Conservation (phyloP, 441 rosid species). For the Raphanus hybrid region DNA sequence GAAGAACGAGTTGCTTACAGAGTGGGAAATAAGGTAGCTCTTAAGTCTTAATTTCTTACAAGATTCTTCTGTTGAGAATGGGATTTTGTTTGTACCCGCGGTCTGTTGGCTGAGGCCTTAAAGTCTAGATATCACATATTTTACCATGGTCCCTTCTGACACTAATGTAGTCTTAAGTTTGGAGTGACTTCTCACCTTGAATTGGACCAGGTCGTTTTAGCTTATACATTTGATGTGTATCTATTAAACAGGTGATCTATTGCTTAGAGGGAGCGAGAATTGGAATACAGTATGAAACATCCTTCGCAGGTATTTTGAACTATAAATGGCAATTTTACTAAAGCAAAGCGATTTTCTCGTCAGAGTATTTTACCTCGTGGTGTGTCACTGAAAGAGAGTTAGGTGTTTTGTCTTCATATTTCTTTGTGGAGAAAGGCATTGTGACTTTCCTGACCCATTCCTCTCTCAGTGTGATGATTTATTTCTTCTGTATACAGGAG, state of each 20-base stretch:
- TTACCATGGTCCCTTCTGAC: slow-evolving; percentile 9
- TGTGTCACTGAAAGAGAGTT: slow-evolving; percentile 12
- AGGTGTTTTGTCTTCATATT: slow-evolving; percentile 13
- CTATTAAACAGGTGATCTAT: slow-evolving; percentile 71
- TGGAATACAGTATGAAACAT: slow-evolving; percentile 92
- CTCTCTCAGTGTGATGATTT: slow-evolving; percentile 7
- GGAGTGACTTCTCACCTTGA: slow-evolving; percentile 7
- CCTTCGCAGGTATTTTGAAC: slow-evolving; percentile 77
- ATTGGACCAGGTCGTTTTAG: slow-evolving; percentile 7
- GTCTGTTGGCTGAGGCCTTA: no score
- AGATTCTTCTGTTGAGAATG: slow-evolving; percentile 11
- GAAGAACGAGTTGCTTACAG: slow-evolving; percentile 77
- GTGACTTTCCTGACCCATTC: not conserved
- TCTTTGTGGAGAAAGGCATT: not conserved
- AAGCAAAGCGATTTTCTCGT: not conserved
- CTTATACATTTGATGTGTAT: slow-evolving; percentile 18
- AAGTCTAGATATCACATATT: slow-evolving; percentile 12
- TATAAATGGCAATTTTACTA: slow-evolving; percentile 5
- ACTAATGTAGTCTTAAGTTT: slow-evolving; percentile 1
- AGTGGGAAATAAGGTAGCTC: slow-evolving; percentile 76
- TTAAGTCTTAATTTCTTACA: slow-evolving; percentile 1
- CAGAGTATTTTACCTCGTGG: slow-evolving; percentile 21
- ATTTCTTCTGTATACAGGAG: slow-evolving; percentile 54
- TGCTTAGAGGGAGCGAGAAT: slow-evolving; percentile 93
- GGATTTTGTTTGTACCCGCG: no score